These are phyloP conservation scores for Triticum timopheevii DNA, from an alignment of 176 grass and related monocot species.

Conservation along the genomic window DNA sequence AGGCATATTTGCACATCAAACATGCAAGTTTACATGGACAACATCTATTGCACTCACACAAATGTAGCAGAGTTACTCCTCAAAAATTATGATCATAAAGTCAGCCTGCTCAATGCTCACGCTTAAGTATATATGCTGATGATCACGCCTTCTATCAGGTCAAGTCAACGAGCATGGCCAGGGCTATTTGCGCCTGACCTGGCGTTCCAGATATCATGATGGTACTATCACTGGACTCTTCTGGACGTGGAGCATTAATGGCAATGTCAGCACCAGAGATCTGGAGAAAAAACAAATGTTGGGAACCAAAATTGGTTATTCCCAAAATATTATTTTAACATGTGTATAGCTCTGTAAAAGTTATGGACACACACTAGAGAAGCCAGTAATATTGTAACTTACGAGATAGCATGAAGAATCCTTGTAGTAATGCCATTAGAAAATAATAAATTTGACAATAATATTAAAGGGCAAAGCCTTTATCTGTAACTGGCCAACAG, in stretches of 20 bases:
- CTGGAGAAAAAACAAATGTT: constrained; percentile 2
- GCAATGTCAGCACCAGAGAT: constrained; percentile 36
- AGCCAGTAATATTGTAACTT: neutral
- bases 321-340: neutral
- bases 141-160: constrained; percentile 8
- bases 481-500: neutral
- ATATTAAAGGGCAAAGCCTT: neutral
- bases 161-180: constrained; percentile 22
- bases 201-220: constrained; percentile 41
- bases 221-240: constrained; percentile 13
- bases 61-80: neutral
- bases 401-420: neutral
- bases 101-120: neutral
- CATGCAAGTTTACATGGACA: neutral
- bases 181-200: constrained; percentile 25
- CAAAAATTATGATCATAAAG: neutral
- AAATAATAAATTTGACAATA: neutral
- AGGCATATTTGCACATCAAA: neutral
- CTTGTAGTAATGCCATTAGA: neutral
- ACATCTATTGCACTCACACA: neutral
- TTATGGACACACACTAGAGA: neutral
- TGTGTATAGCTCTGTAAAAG: neutral
- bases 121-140: neutral
- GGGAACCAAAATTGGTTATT: neutral
- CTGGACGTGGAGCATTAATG: constrained; percentile 11